Conservation (phyloP, 225 moss, liverwort and hornwort genomes). For the Anthoceros angustus region DNA sequence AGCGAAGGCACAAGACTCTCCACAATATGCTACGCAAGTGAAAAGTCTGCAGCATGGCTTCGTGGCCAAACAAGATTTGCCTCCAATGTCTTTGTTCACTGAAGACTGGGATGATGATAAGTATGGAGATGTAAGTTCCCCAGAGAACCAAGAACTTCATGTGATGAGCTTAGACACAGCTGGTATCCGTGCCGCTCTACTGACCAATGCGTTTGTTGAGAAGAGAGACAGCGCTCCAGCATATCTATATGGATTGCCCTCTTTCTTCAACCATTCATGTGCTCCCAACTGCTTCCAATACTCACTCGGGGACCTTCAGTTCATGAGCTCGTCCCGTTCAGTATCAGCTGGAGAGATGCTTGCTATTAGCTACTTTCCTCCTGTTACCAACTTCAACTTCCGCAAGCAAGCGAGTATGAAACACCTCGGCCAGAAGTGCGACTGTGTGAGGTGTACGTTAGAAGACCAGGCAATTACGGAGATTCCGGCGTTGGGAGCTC, state of each 20-base stretch:
- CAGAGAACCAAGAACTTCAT: background rate
- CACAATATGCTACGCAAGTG: background rate
- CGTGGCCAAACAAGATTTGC: background rate
- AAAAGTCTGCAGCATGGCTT: background rate
- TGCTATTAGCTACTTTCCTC: background rate
- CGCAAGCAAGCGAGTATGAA: background rate
- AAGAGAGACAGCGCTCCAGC: background rate
- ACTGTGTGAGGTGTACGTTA: background rate
- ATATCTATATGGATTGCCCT: background rate
- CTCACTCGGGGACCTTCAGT: background rate
- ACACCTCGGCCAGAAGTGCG: background rate
- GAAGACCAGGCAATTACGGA: background rate
- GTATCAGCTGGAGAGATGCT: background rate
- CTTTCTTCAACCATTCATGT: constrained; percentile 1
- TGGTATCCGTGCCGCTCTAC: background rate
- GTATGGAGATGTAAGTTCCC: background rate
- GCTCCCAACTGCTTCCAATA: background rate
- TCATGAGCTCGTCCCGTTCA: background rate
- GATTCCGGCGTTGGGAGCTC: background rate
- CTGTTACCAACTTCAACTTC: background rate
- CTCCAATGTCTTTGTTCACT: background rate
- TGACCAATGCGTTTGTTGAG: background rate
- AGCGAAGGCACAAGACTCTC: background rate
- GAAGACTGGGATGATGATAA: background rate
- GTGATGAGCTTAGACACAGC: background rate